Conservation (phyloP, 2,329 filamentous ascomycete species). For the Zarea fungicola region DNA sequence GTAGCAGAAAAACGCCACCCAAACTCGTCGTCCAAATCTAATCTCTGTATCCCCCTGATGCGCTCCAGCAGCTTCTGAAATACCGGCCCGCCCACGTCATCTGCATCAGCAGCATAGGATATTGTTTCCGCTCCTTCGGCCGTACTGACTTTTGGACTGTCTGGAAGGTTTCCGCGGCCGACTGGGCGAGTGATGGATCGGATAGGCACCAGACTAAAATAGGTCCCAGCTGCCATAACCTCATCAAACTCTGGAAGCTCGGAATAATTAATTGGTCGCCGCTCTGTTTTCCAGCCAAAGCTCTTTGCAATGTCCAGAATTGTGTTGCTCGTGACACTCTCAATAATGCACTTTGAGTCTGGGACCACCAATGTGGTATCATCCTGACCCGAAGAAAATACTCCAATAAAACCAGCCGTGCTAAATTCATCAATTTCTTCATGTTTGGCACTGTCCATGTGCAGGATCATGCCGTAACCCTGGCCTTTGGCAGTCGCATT, state of each 20-base stretch:
- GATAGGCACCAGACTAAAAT: constrained; percentile 77
- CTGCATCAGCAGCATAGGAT: not conserved
- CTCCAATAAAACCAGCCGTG: constrained; percentile 79
- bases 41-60: not conserved
- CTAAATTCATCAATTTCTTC: constrained; percentile 84
- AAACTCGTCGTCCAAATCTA: not conserved
- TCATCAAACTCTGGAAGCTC: constrained; percentile 52
- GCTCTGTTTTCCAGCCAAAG: constrained; percentile 74
- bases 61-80: not conserved
- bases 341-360: constrained; percentile 74
- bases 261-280: constrained; percentile 54
- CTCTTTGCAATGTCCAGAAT: constrained; percentile 64
- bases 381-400: constrained; percentile 42
- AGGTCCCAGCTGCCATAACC: constrained; percentile 79
- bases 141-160: not conserved
- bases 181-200: constrained; percentile 66
- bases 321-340: constrained; percentile 70
- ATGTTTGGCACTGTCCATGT: constrained; percentile 73
- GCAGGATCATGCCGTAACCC: constrained; percentile 79
- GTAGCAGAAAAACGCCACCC: not conserved
- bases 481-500: constrained; percentile 67
- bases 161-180: not conserved
- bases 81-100: not conserved
- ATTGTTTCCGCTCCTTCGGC: not conserved
- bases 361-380: constrained; percentile 67